phyloP scores from a whole-genome alignment of 2,329 filamentous ascomycete genomes.

The Scedosporium dehoogii region DNA sequence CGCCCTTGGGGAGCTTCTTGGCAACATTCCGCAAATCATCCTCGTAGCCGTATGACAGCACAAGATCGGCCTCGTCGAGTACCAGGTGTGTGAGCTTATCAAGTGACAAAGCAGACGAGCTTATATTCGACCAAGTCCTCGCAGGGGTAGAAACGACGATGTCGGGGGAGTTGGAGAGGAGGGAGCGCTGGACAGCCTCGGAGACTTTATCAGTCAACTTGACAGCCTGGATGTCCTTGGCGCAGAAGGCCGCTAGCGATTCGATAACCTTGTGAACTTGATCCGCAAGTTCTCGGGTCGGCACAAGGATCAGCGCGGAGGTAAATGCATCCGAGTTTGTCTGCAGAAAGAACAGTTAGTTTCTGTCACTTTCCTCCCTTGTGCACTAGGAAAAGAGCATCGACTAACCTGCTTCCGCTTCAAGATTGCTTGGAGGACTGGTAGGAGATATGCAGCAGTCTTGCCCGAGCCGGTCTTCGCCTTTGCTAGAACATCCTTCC shows the following conservation, averaged over 20 bases:
- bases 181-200: conserved; percentile 75
- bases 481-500: conserved; percentile 82
- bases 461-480: conserved; percentile 95
- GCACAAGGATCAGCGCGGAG: conserved; percentile 80
- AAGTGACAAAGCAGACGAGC: conserved; percentile 52
- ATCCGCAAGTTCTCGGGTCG: conserved; percentile 86
- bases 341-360: conserved; percentile 14
- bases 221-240: conserved; percentile 69
- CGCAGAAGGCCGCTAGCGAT: conserved; percentile 70
- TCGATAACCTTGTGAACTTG: conserved; percentile 77
- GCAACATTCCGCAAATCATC: conserved; percentile 78
- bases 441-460: conserved; percentile 90
- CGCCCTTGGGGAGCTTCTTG: conserved; percentile 66
- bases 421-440: conserved; percentile 75
- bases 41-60: conserved; percentile 88
- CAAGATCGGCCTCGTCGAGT: conserved; percentile 88
- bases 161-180: conserved; percentile 78
- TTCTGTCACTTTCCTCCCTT: conserved; percentile 6
- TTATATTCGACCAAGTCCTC: conserved; percentile 69
- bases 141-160: conserved; percentile 85
- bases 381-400: background rate
- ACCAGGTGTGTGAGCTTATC: conserved; percentile 67
- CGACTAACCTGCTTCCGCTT: conserved; percentile 58
- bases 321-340: conserved; percentile 44
- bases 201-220: conserved; percentile 89